Evolutionary conservation across 441 rosid genomes (phyloP).

Genomic region (Melastoma candidum): DNA sequence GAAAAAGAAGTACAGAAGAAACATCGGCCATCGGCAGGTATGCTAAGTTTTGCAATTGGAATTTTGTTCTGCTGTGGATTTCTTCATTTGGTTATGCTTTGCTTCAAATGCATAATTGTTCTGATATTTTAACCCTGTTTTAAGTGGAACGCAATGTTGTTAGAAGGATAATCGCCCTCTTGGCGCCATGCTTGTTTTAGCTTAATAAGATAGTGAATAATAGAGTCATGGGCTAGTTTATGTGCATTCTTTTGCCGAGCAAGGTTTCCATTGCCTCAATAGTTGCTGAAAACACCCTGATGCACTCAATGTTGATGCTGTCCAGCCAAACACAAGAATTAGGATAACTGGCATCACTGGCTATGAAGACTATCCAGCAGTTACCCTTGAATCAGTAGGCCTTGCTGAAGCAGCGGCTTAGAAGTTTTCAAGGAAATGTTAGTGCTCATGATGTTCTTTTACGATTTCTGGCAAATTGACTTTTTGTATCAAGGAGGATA

Average conservation of each 20-base stretch:
- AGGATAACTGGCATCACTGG: conserved; percentile 81
- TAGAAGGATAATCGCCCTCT: too few relatives aligned
- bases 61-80: too few relatives aligned
- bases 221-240: too few relatives aligned
- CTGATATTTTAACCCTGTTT: too few relatives aligned
- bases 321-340: conserved; percentile 88
- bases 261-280: too few relatives aligned
- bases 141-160: too few relatives aligned
- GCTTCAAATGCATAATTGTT: too few relatives aligned
- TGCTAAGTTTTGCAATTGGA: background rate
- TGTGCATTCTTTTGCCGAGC: too few relatives aligned
- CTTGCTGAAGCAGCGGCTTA: conserved; percentile 2
- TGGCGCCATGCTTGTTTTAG: too few relatives aligned
- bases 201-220: too few relatives aligned
- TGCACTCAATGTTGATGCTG: conserved; percentile 1
- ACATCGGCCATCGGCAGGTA: conserved; percentile 96
- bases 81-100: too few relatives aligned
- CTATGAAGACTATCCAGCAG: conserved; percentile 63
- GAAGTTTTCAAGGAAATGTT: background rate
- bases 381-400: conserved; percentile 34
- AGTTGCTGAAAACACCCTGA: background rate
- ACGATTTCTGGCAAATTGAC: background rate
- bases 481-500: background rate
- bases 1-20: conserved; percentile 90
- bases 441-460: background rate